A percentile compares a stretch with the other conserved stretches of the same genome.
Conservation (phyloP, 495 filamentous ascomycete genomes). For the Penicillium lividum region DNA sequence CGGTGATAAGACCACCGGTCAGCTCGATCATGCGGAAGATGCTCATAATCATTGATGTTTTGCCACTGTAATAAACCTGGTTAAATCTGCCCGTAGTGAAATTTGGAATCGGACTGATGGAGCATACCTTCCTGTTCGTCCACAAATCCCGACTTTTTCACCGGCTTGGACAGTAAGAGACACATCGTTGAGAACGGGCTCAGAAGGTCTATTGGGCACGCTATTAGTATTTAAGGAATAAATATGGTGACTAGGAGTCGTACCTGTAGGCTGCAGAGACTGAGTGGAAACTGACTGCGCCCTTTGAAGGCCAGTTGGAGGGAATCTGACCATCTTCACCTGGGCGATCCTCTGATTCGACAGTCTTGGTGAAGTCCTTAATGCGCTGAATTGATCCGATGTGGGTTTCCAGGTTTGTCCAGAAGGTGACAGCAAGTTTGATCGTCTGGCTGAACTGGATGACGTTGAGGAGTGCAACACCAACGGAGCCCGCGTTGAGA, state of each 20-base stretch:
- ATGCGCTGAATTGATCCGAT: constrained; percentile 62
- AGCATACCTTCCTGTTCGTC: constrained; percentile 47
- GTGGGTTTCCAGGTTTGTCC: constrained; percentile 58
- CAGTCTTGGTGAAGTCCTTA: constrained; percentile 52
- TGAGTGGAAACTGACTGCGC: constrained; percentile 51
- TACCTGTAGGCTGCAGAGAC: constrained; percentile 47
- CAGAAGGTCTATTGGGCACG: constrained; percentile 27
- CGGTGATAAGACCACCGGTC: constrained; percentile 40
- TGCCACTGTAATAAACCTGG: constrained; percentile 36
- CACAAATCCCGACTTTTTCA: constrained; percentile 59
- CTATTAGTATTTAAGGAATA: constrained; percentile 10
- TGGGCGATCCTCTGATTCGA: constrained; percentile 49
- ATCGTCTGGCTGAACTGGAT: constrained; percentile 56
- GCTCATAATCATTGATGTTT: constrained; percentile 50
- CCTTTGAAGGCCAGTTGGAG: constrained; percentile 50
- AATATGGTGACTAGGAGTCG: constrained; percentile 1
- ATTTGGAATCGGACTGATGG: neutral
- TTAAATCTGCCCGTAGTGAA: neutral
- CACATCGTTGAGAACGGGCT: constrained; percentile 51
- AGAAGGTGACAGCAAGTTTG: constrained; percentile 53
- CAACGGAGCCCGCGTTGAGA: constrained; percentile 51
- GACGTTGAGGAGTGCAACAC: constrained; percentile 59
- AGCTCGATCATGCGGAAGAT: constrained; percentile 57
- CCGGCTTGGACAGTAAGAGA: constrained; percentile 53
- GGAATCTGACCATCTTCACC: constrained; percentile 42